Base-by-base conservation (phyloP, 495 filamentous ascomycete species). In the Lichina pygmaea region DNA sequence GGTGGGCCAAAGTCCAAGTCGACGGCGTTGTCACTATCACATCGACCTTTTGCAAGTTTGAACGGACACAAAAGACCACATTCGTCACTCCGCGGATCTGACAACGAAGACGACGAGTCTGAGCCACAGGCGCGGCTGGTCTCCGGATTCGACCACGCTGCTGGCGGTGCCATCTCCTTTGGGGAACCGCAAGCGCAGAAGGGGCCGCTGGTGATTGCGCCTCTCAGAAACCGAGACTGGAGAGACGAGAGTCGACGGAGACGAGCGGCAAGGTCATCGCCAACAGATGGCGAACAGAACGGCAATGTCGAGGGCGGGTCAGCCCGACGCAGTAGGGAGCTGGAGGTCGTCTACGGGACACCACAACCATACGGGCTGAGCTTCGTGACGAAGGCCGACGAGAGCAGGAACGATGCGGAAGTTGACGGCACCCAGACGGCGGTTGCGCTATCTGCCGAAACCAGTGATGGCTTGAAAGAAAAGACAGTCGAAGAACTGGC, bases 401-500 rank as follows among this genome's bases (percentile, higher is more conserved):
- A 55, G 46, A 36, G 30, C 32, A 43, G 49, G 6, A 43, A 55
- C 31, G 54, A 57, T 34, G 50, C 57, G 8, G 48, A 50, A 32
- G 6, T 13, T 43, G 42, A 38, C 48, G 6, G 36, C 49, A 13
- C 64, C 61, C 55, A 24, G 36, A 5, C 13, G 5, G 1, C 13
- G 36, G 36, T 39, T 24, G 24, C 1, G 24, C 1, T 4, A 24
- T 24, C 24, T 24, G 24, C 4, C 24, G 24, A 24, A 24, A 4
- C 24, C 4, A 24, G 24, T 4, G 4, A 24, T 24, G 24, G 4
- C 24, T 24, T 24, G 24, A 24, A 24, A 24, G 24, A 24, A 24
- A 50, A 55, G 44, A 75, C 72, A 17, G 70, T 74, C 37, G 86
- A 94, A 46, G 72, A 86, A 48, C 66, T 77, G 44, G 89, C 89